Evolutionary conservation across 441 rosid genomes (phyloP).

Genomic region (Bruguiera hainesii): DNA sequence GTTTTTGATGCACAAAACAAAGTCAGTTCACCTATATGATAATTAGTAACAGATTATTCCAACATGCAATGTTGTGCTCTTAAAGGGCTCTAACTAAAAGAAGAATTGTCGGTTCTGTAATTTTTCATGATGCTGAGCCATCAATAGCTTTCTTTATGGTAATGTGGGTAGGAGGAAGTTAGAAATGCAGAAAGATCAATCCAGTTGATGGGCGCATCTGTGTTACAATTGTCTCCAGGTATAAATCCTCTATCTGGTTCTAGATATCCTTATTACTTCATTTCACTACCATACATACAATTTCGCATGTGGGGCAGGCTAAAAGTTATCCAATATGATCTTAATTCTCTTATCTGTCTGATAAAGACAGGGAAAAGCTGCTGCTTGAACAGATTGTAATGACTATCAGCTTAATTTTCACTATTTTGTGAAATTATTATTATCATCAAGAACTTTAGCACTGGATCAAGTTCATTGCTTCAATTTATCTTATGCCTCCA

Average conservation of each 20-base stretch:
- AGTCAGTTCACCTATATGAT: neutral
- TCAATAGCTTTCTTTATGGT: conserved; percentile 5
- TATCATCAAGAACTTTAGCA: neutral
- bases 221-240: conserved; percentile 63
- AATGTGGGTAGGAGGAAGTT: conserved; percentile 63
- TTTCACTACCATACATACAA: no score
- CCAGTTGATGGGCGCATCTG: conserved; percentile 77
- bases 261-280: neutral
- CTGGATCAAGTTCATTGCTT: neutral
- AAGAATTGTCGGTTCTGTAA: conserved; percentile 4
- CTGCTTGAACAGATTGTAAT: neutral
- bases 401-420: neutral
- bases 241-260: conserved; percentile 8
- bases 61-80: neutral
- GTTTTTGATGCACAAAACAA: neutral
- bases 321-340: no score
- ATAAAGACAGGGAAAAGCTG: neutral
- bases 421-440: no score
- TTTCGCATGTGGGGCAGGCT: neutral
- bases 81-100: neutral
- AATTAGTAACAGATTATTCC: neutral
- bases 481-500: neutral
- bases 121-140: conserved; percentile 3
- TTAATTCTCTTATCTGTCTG: no score
- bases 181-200: conserved; percentile 64